Evolutionary conservation across 2,329 filamentous ascomycete species (phyloP), one percentile per base, ranked within the genome.

Genomic region (Rutstroemia sp.): DNA sequence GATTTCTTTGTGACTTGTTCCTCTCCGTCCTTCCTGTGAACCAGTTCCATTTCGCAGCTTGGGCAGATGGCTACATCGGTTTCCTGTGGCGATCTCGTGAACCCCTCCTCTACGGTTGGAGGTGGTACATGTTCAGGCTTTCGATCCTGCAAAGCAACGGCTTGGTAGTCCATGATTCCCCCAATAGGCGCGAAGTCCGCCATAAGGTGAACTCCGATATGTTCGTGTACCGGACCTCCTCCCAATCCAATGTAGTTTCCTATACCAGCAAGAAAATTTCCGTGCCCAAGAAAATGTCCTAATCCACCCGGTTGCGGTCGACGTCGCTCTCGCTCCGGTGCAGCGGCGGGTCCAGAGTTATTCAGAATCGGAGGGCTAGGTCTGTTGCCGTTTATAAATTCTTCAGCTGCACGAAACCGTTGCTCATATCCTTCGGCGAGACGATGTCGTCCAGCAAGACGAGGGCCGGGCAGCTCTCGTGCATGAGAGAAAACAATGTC

Each of bases 11-110:
- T 74, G 5, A 71, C 68, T 5, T 67, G 66, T 19, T 65, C 60
- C 25, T 67, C 65, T 16, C 61, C 64, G 4, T 66, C 64, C 19
- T 41, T 74, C 14, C 91, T 88, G 51, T 86, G 83, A 5, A 90
- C 87, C 16, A 99, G 75, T 72, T 97, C 92, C 58, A 88, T 80
- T 18, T 87, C 85, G 65, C 94, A 99, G 58, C 89, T 89, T 0
- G 92, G 89, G 69, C 94, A 99, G 1, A 96, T 78, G 2, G 92
- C 79, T 0, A 88, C 77, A 39, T 88, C 80, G 16, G 90, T 83
- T 38, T 90, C 86, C 41, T 76, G 80, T 0, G 89, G 88, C 49
- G 83, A 83, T 58, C 92, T 79, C 1, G 89, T 95, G 66, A 94
- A 97, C 0, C 92, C 92, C n/a, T 82, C 75, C 5, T 80, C 79